phyloP scores from a whole-genome alignment of 169 alveolate species.

The Plasmodium blacklocki region DNA sequence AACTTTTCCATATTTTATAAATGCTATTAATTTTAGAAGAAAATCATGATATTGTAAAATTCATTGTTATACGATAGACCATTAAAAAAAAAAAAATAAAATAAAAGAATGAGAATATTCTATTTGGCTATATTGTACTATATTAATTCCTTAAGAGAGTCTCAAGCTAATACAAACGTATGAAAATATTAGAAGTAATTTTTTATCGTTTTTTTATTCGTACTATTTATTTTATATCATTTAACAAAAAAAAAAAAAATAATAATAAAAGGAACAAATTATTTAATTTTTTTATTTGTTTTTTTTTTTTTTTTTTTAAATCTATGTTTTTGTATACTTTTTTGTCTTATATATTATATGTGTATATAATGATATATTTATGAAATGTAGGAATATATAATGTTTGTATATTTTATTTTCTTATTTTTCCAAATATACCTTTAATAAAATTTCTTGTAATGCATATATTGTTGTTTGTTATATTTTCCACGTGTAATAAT shows the following conservation, averaged over 20 bases:
- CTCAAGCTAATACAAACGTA: conserved; percentile 63
- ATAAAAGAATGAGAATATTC: conserved; percentile 44
- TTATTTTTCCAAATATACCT: no score
- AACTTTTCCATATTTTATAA: conserved; percentile 6
- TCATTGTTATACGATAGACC: conserved; percentile 23
- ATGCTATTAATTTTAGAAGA: conserved; percentile 15
- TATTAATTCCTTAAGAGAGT: conserved; percentile 29
- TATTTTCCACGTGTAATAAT: no score
- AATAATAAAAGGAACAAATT: conserved; percentile 9
- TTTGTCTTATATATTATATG: no score
- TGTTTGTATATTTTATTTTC: no score
- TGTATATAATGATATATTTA: no score
- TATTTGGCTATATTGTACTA: conserved; percentile 47
- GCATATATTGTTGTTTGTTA: no score
- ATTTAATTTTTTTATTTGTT: no score
- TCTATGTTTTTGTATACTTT: no score
- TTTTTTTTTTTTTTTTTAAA: no score
- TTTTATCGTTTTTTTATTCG: conserved; percentile 4
- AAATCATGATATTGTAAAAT: conserved; percentile 21
- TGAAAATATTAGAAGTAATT: conserved; percentile 58
- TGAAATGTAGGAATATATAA: no score
- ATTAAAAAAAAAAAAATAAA: not conserved
- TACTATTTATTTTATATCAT: conserved; percentile 3
- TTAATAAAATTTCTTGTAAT: no score
- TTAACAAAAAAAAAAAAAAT: conserved; percentile 1